Conservation (phyloP, 768 basidiomycete species). For the Melanogaster broomeanus region DNA sequence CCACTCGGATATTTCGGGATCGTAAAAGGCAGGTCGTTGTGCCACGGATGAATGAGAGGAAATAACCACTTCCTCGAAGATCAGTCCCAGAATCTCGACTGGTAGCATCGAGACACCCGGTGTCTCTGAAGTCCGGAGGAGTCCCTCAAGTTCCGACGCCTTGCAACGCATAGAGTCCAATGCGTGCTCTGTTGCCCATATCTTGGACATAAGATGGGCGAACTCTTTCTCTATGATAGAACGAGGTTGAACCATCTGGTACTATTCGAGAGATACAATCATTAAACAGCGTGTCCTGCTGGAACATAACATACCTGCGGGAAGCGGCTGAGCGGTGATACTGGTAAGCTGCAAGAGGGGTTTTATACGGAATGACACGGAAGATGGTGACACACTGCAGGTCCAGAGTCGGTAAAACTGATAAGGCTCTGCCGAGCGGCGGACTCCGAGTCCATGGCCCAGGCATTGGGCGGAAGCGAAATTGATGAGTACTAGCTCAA, state of each 20-base stretch:
- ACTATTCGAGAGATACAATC: not conserved
- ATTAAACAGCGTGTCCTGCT: not conserved
- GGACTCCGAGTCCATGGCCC: no score
- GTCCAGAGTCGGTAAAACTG: no score
- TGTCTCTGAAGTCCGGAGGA: constrained; percentile 1
- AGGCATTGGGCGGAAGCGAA: constrained; percentile 11
- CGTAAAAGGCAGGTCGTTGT: constrained; percentile 1
- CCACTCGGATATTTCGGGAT: constrained; percentile 8
- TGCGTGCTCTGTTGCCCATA: constrained; percentile 17
- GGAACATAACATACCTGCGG: constrained; percentile 11
- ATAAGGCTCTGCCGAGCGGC: no score
- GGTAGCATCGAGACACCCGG: constrained; percentile 22
- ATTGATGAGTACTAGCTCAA: constrained; percentile 4
- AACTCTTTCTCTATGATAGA: constrained; percentile 14
- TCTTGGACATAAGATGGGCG: constrained; percentile 18
- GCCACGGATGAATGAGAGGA: constrained; percentile 2
- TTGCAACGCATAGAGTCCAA: constrained; percentile 20
- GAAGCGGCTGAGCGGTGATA: not conserved
- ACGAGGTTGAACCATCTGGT: constrained; percentile 12
- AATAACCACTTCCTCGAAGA: constrained; percentile 21
- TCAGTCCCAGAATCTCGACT: constrained; percentile 27
- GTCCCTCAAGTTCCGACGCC: constrained; percentile 12
- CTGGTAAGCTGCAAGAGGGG: not conserved
- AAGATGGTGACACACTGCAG: no score
- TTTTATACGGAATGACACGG: constrained; percentile 22